phyloP scores from a whole-genome alignment of 139 green algal genomes.

The Volvox africanus region DNA sequence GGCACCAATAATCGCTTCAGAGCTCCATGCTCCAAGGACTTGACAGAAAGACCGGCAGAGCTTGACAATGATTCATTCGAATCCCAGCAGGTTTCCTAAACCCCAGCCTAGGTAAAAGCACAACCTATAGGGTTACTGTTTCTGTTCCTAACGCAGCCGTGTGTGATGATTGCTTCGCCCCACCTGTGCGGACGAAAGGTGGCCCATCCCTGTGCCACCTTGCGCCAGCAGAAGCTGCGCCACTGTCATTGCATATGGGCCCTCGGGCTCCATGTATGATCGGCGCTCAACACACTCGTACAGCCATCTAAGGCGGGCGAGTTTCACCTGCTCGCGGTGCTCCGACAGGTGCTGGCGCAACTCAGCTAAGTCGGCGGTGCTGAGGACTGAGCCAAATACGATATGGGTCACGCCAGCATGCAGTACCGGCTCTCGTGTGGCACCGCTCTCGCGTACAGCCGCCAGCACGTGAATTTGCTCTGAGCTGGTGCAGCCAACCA shows the following conservation, averaged over 20 bases:
- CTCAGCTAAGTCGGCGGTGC: background rate
- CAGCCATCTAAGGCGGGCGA: slow-evolving; percentile 22
- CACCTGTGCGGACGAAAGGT: background rate
- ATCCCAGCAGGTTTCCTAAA: too few species aligned
- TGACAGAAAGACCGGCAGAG: too few species aligned
- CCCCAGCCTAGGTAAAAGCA: too few species aligned
- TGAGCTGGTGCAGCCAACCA: background rate
- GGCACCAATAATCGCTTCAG: too few species aligned
- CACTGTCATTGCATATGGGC: background rate
- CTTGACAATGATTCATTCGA: too few species aligned
- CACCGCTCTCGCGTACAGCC: slow-evolving; percentile 30
- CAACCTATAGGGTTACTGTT: too few species aligned
- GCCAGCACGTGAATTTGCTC: slow-evolving; percentile 22
- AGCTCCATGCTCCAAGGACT: too few species aligned
- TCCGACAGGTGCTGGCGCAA: slow-evolving; percentile 21
- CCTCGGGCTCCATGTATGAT: slow-evolving; percentile 4
- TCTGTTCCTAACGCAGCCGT: too few species aligned
- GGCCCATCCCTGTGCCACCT: background rate
- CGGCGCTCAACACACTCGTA: slow-evolving; percentile 24
- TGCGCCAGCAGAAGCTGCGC: slow-evolving; percentile 4
- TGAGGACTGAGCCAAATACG: slow-evolving; percentile 8
- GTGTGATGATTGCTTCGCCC: background rate
- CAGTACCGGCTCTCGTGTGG: slow-evolving; percentile 23
- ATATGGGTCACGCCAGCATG: slow-evolving; percentile 18
- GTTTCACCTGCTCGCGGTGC: slow-evolving; percentile 10